Base-by-base conservation (phyloP, 345 rosid genomes). In the Eucalyptus camaldulensis region DNA sequence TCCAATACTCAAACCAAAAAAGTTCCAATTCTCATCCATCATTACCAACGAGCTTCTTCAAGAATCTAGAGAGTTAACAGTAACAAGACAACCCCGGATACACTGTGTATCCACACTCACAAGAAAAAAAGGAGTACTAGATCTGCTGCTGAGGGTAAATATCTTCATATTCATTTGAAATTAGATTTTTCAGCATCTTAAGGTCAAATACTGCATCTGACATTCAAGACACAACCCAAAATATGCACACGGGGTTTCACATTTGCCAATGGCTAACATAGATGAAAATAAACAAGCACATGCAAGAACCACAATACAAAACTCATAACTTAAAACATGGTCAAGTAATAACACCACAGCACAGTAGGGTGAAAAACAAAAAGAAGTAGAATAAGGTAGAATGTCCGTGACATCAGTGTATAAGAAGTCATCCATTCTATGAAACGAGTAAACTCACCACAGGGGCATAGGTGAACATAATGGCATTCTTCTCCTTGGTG, bases 401-500 rank as follows among this genome's bases (percentile, higher is more conserved):
- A 21, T 11, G 15, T 22, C 47, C 0, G 8, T 3, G 0, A 40
- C 47, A 40, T 12, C 85, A 1, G 27, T 76, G 47, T 40, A 25
- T 21, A 62, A 22, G 44, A 69, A 49, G 65, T 25, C 51, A 80
- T 90, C 87, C 6, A 85, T 58, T 80, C 25, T 25, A 91, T 24
- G 85, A 45, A 49, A 53, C 3, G 37, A 37, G 67, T 60, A 37
- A 90, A 90, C 94, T 93, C 88, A 95, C 99, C 93, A 92, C 94
- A 50, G 93, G 99, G 88, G 99, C 99, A 93, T 97, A 96, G 44
- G 99, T 97, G 90, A 96, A 97, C 89, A 98, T 90, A 60, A 98
- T 96, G 0, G 99, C 99, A 40, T 97, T 94, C 96, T 97, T 98
- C 92, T 98, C 99, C 94, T 97, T 98, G 21, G 94, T 91, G 91